phyloP scores from a whole-genome alignment of 768 basidiomycete genomes.

The Hydnum rufescens region DNA sequence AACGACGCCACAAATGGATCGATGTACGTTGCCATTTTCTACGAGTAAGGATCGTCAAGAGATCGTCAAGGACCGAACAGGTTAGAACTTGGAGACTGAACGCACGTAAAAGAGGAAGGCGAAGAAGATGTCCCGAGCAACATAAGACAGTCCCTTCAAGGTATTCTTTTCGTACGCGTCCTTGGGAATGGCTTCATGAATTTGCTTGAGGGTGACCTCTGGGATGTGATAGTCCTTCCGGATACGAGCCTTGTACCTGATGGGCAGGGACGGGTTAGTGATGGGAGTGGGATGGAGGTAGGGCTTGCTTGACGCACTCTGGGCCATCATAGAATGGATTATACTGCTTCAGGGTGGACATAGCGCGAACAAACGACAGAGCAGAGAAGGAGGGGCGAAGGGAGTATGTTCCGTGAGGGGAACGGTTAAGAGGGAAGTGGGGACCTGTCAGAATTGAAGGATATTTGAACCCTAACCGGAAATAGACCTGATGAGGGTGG shows the following conservation, averaged over 20 bases:
- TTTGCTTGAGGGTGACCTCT: slow-evolving; percentile 30
- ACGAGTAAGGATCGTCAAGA: neutral
- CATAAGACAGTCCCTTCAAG: slow-evolving; percentile 23
- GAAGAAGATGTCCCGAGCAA: slow-evolving; percentile 27
- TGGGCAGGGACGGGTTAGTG: neutral
- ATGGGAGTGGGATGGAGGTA: neutral
- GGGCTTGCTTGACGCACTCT: neutral
- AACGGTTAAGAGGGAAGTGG: neutral
- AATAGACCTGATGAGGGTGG: no score
- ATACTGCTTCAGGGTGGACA: neutral
- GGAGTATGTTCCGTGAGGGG: neutral
- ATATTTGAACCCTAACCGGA: no score
- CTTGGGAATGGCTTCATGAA: slow-evolving; percentile 37
- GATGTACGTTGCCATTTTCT: neutral
- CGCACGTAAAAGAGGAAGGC: slow-evolving; percentile 10
- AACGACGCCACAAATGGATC: neutral
- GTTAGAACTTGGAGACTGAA: neutral
- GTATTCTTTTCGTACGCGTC: slow-evolving; percentile 28
- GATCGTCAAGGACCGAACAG: neutral
- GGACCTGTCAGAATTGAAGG: neutral
- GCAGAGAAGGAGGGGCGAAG: neutral
- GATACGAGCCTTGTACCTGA: slow-evolving; percentile 16
- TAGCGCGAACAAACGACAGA: neutral
- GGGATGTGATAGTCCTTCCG: slow-evolving; percentile 30
- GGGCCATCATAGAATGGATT: slow-evolving; percentile 2